Evolutionary conservation across 768 basidiomycete species (phyloP).

Genomic region (Phylloporus sp.): DNA sequence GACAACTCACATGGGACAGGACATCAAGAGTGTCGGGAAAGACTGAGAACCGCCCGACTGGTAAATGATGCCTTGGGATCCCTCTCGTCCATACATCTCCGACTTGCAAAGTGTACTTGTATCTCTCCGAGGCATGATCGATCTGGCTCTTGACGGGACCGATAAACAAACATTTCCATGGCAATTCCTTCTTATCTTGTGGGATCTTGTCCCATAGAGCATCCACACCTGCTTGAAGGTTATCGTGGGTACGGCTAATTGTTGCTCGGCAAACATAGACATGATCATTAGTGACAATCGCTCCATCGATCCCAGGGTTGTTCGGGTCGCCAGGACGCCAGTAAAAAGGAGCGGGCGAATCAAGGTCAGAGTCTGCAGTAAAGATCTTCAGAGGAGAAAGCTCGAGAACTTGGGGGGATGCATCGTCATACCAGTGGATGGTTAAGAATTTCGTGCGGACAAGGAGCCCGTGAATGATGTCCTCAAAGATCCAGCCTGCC

Average conservation of each 20-base stretch:
- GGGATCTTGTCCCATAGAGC: not conserved
- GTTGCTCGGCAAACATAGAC: not conserved
- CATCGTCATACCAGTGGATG: not conserved
- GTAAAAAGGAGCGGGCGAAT: not conserved
- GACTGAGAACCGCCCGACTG: not conserved
- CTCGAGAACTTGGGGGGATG: not conserved
- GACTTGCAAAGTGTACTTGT: not conserved
- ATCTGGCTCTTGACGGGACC: not conserved
- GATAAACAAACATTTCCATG: not conserved
- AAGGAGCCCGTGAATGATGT: not conserved
- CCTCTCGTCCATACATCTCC: not conserved
- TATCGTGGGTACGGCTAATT: not conserved
- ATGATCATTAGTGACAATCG: not conserved
- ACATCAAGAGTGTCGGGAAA: not conserved
- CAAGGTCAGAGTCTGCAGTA: not conserved
- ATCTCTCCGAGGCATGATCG: not conserved
- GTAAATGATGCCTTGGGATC: not conserved
- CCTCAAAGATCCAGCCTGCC: not conserved
- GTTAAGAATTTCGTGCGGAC: not conserved
- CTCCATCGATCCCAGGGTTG: not conserved
- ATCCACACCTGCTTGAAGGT: not conserved
- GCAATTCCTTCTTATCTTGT: not conserved
- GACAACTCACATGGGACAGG: not conserved
- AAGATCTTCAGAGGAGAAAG: not conserved
- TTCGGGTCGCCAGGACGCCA: not conserved